Conservation (phyloP, 1,284 basidiomycete species). For the Ganoderma boninense region DNA sequence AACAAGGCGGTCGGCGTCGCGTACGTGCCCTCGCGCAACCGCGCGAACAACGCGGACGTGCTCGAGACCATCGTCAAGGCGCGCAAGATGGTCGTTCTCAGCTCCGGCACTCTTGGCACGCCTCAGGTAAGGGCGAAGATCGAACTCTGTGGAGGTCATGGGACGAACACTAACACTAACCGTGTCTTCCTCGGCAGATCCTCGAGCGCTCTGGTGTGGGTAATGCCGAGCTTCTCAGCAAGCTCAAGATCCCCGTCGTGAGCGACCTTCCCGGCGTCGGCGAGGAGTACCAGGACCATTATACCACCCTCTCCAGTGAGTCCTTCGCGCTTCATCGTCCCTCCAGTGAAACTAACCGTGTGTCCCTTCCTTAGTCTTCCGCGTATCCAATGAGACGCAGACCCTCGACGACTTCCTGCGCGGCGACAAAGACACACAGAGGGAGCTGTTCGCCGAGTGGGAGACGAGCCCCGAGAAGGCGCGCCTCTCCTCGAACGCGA, state of each 20-base stretch:
- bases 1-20: constrained; percentile 76
- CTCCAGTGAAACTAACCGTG: background rate
- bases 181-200: constrained; percentile 49
- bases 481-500: constrained; percentile 70
- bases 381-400: constrained; percentile 69
- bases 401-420: constrained; percentile 77
- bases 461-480: constrained; percentile 75
- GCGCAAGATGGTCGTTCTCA: constrained; percentile 70
- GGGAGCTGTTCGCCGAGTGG: constrained; percentile 72
- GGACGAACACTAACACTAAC: constrained; percentile 26
- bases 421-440: constrained; percentile 65
- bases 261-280: constrained; percentile 77
- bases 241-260: constrained; percentile 66
- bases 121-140: constrained; percentile 45
- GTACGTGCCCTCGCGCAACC: constrained; percentile 71
- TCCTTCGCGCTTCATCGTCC: constrained; percentile 9
- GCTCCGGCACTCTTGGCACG: constrained; percentile 72
- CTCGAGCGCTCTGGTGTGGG: constrained; percentile 78
- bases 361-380: constrained; percentile 56
- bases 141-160: background rate
- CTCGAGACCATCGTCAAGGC: constrained; percentile 70
- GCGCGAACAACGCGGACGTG: constrained; percentile 58
- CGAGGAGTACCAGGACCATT: constrained; percentile 79
- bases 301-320: constrained; percentile 71
- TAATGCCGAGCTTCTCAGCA: constrained; percentile 58